Evolutionary conservation across 768 basidiomycete species (phyloP), one percentile per base, ranked within the genome.

Genomic region (Suillus plorans): DNA sequence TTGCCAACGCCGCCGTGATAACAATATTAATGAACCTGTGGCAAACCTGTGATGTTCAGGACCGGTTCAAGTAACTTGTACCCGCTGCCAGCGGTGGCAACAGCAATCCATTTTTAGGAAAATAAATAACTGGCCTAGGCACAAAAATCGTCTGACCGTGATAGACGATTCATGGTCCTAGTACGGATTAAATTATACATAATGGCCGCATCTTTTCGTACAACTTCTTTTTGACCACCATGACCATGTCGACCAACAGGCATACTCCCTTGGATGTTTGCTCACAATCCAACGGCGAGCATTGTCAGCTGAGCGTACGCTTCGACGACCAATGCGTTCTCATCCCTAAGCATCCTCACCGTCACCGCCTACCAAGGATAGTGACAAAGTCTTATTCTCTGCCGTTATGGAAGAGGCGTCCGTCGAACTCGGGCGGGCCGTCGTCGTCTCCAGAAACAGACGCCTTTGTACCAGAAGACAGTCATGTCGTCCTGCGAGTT

Each of bases 281-380:
- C 41, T 18, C 41, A 12, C 39, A 25, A 20, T 25, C 28, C n/a
- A 34, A 67, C 60, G 70, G 67, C 28, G 76, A 74, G 45, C 68
- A 22, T 10, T 67, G 69, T 0, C 58, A 59, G 18, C 58, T 59
- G 16, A 71, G 70, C 28, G 91, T 92, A 5, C 84, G 91, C 63
- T 93, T 93, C 76, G 85, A 92, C 79, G 79, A 80, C 61, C 83
- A 89, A 70, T 92, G 91, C 65, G 79, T 90, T 5, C 82, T 93
- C 69, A 92, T 93, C 63, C 91, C 91, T n/a, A 85, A 89, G 60
- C 72, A 70, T 18, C 69, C 70, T 1, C 72, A 74, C 18, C 76
- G 77, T 59, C 76, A 79, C 5, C 84, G 80, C 61, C 76, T 82
- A 34, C 81, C 86, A 31, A 78, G 81, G 52, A 77, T 90, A 56